A percentile compares a stretch with the other conserved stretches of the same genome.
Evolutionary conservation across 305 asterid genomes (phyloP).

Genomic region (Solanum chacoense): DNA sequence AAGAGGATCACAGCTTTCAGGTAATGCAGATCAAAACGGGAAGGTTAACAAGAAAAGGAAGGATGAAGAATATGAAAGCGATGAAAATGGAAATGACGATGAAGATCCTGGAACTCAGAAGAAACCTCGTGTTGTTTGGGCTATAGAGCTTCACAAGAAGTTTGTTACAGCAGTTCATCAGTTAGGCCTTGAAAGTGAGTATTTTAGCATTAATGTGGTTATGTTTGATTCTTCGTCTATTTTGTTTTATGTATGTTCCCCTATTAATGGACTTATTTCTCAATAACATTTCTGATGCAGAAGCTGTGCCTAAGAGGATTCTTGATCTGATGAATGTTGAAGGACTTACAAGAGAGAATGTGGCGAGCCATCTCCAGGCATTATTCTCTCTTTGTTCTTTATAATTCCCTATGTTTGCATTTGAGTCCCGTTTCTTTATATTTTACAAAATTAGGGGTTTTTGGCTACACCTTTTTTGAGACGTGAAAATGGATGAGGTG

Average conservation of each 20-base stretch:
- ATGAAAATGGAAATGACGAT: conserved; percentile 34
- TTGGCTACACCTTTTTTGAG: background rate
- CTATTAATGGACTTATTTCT: background rate
- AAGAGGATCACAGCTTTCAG: conserved; percentile 18
- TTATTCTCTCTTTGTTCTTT: background rate
- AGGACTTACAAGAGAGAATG: conserved; percentile 78
- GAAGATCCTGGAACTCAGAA: conserved; percentile 46
- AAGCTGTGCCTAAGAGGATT: conserved; percentile 88
- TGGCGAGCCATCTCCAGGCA: conserved; percentile 95
- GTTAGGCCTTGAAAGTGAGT: conserved; percentile 51
- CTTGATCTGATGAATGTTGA: conserved; percentile 85
- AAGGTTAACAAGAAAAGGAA: conserved; percentile 46
- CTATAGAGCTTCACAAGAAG: conserved; percentile 58
- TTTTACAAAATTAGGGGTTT: background rate
- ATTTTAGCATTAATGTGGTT: background rate
- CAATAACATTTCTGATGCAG: conserved; percentile 26
- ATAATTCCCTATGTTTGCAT: background rate
- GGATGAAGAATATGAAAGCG: conserved; percentile 46
- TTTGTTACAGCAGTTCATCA: conserved; percentile 65
- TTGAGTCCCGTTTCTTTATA: background rate
- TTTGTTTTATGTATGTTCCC: background rate
- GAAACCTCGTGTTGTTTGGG: conserved; percentile 75
- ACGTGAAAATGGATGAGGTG: background rate
- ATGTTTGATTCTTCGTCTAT: background rate
- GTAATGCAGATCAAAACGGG: conserved; percentile 33